Evolutionary conservation across 306 rosid species (phyloP).

Genomic region (Neltuma alba): DNA sequence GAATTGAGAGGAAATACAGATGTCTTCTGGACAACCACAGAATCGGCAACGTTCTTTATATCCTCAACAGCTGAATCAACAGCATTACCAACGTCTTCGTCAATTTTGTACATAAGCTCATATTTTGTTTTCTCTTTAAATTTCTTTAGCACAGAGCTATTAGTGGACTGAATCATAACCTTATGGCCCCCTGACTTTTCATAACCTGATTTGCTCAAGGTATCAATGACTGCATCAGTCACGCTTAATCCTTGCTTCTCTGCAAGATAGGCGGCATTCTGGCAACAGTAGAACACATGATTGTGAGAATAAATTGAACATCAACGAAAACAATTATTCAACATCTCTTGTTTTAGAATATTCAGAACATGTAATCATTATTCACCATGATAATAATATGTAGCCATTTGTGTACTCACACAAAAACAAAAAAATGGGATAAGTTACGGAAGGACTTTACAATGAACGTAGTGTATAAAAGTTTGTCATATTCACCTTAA

Average conservation of each 20-base stretch:
- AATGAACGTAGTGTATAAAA: no score
- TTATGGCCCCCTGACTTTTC: conserved; percentile 50
- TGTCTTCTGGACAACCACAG: conserved; percentile 67
- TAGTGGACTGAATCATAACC: conserved; percentile 78
- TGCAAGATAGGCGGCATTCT: conserved; percentile 88
- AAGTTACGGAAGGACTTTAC: no score
- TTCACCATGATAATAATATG: conserved; percentile 11
- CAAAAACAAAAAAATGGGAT: no score
- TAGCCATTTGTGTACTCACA: neutral
- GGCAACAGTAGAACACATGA: conserved; percentile 40
- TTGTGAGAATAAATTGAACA: conserved; percentile 32
- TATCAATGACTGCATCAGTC: conserved; percentile 53
- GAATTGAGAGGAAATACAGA: conserved; percentile 48
- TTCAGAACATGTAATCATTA: conserved; percentile 6
- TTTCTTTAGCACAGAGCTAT: conserved; percentile 69
- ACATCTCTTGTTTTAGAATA: neutral
- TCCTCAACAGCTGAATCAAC: conserved; percentile 48
- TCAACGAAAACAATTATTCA: conserved; percentile 8
- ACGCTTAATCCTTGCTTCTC: conserved; percentile 52
- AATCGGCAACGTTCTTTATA: conserved; percentile 67
- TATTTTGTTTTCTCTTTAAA: conserved; percentile 64
- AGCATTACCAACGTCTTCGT: conserved; percentile 55
- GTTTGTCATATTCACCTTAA: no score
- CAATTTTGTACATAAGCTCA: conserved; percentile 71
- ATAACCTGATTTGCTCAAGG: conserved; percentile 72